phyloP scores from a whole-genome alignment of 495 filamentous ascomycete species.

The Physcia stellaris region DNA sequence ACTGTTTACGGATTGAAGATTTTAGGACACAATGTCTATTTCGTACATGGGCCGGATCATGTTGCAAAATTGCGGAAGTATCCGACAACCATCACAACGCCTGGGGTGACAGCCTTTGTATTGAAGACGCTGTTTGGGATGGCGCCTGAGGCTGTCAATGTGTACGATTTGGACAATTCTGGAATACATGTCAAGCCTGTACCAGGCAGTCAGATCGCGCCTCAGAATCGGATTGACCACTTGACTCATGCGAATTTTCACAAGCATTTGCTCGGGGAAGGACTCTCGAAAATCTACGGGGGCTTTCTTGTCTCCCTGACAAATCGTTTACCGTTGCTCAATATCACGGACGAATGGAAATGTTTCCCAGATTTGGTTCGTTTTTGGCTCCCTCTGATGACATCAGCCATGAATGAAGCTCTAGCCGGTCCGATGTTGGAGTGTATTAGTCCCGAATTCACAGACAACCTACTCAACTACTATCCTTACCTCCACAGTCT shows the following conservation, averaged over 20 bases:
- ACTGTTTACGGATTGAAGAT: constrained; percentile 2
- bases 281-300: constrained; percentile 3
- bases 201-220: constrained; percentile 8
- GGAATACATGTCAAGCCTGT: constrained; percentile 5
- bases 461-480: constrained; percentile 4
- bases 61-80: constrained; percentile 10
- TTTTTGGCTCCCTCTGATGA: constrained; percentile 3
- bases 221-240: constrained; percentile 10
- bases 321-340: neutral
- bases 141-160: constrained; percentile 1
- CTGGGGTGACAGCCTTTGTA: constrained; percentile 3
- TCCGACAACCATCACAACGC: neutral
- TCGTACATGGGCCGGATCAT: constrained; percentile 8
- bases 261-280: constrained; percentile 1
- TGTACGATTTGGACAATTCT: constrained; percentile 10
- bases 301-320: neutral
- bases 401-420: constrained; percentile 5
- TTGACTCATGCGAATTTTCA: constrained; percentile 8
- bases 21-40: constrained; percentile 3
- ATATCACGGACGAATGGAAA: constrained; percentile 2
- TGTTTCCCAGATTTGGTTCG: constrained; percentile 7
- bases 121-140: constrained; percentile 10
- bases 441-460: constrained; percentile 9
- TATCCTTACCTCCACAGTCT: constrained; percentile 3
- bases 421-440: constrained; percentile 7